Evolutionary conservation across 2,329 filamentous ascomycete species (phyloP), one percentile per base, ranked within the genome.

Genomic region (Trichoderma harzianum): DNA sequence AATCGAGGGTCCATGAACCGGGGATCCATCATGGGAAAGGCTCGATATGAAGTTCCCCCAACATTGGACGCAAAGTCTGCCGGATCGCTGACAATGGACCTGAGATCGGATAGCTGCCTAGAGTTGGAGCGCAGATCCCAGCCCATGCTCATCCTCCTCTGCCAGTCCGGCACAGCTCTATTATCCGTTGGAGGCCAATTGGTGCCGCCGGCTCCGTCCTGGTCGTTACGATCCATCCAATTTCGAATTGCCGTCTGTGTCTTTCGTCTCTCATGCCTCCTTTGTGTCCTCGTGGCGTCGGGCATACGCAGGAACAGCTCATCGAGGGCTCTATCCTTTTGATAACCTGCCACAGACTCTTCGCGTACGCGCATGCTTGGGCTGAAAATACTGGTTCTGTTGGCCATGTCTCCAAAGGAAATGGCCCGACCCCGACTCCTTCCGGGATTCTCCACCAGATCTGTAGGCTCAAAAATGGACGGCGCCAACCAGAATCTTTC

Each of bases 321-420:
- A 75, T 97, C 95, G 26, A 98, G 83, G 8, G 94, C 95, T 68
- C 90, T 91, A 76, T 98, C 95, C 78, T 98, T 97, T 76, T 95
- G 93, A 77, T 92, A 95, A 1, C 94, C 96, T 43, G 92, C 90
- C 67, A 97, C 90, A 0, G 95, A 98, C 72, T 95, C 94, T 79
- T 97, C 94, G 58, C 94, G 90, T 30, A 94, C 86, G 21, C 93
- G 87, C 70, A 90, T 78, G 73, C 86, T 90, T 18, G 92, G 92
- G 76, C 92, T 94, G 79, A 97, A 96, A 7, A 94, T 83, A 32
- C 89, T 89, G 7, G 87, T 83, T 61, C 89, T 84, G 74, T 82
- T 85, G 14, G 84, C 80, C 39, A 87, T 85, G 76, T 91, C 87
- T 66, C 86, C 82, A 76, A 91, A 87, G n/a, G 88, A 87, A 64